Conservation (phyloP, 2,329 filamentous ascomycete genomes). For the Ambrosiella beaveri region DNA sequence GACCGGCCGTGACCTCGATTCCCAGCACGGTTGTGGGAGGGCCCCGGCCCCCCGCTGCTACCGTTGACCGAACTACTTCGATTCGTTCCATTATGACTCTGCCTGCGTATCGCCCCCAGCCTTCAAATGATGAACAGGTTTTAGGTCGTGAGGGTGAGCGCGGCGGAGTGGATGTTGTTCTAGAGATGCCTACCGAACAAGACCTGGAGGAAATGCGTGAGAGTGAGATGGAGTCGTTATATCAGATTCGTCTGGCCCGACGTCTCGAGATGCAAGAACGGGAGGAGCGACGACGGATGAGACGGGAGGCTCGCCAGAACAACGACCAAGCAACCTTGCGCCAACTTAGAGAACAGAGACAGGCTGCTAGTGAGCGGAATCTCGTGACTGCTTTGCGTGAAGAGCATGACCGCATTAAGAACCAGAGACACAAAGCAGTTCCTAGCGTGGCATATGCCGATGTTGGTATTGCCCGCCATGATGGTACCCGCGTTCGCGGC, state of each 20-base stretch:
- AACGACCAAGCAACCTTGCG: conserved; percentile 56
- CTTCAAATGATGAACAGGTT: conserved; percentile 61
- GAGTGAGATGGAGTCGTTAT: conserved; percentile 81
- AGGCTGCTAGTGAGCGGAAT: conserved; percentile 29
- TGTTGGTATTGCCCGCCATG: conserved; percentile 57
- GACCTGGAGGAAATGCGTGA: conserved; percentile 66
- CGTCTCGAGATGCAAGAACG: conserved; percentile 60
- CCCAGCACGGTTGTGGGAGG: conserved; percentile 2
- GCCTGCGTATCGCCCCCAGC: conserved; percentile 61
- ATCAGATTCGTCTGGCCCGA: conserved; percentile 69
- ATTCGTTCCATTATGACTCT: conserved; percentile 89
- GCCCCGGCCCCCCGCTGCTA: conserved; percentile 17
- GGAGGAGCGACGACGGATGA: conserved; percentile 52
- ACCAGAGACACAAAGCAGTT: conserved; percentile 45
- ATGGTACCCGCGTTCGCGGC: conserved; percentile 57
- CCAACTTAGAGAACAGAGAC: conserved; percentile 41
- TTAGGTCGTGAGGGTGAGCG: conserved; percentile 81
- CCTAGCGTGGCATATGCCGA: conserved; percentile 64
- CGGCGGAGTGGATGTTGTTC: conserved; percentile 74
- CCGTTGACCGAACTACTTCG: conserved; percentile 66
- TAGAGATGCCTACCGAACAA: conserved; percentile 68
- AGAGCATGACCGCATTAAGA: conserved; percentile 38
- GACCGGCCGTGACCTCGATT: conserved; percentile 5
- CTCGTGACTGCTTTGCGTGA: conserved; percentile 41
- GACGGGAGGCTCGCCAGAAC: conserved; percentile 53